Base-by-base conservation (phyloP, 2,329 filamentous ascomycete species). In the Tricladium varicosporioides region DNA sequence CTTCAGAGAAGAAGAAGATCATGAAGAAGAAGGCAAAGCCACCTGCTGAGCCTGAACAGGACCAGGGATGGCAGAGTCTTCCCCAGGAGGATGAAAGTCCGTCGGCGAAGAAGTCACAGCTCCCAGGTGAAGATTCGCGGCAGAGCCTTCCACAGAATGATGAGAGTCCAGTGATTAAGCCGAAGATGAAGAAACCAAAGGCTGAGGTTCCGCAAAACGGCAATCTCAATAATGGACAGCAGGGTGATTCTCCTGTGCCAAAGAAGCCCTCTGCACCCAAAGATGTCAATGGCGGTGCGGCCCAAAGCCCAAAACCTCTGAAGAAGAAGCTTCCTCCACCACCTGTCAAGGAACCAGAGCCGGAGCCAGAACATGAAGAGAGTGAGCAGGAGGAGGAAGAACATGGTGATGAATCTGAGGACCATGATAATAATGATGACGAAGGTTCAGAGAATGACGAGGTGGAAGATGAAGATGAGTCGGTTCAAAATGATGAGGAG, bases 281-380 rank as follows among this genome's bases (percentile, higher is more conserved):
- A 18, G 44, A 31, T 9, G 49, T 44, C 18, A 44, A 44, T 44
- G 18, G 11, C 7, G 22, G 22, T 27, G 22, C 22, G 22, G 22
- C 7, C 7, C 22, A 27, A 7, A 27, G 22, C 22, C 49, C 49
- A 51, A 44, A 58, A 31, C 54, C 54, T 36, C 44, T 45, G 2
- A 57, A 55, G 31, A 54, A 58, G 16, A 58, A 56, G 33, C 50
- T 58, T 18, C 57, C 62, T 43, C 57, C 59, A 18, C 57, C 62
- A 36, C 57, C 59, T 16, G 57, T 19, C 4, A 58, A 58, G 4
- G 63, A 62, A 51, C 60, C 62, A 36, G 59, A 60, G 40, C 50
- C 51, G 2, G 48, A 53, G 22, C 46, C 46, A 0, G 51, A 56
- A 16, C 32, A 27, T 27, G 22, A 27, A 27, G 22, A 27, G 22